phyloP scores from a whole-genome alignment of 371 early-diverging fungal species.

The Mortierella sp. region DNA sequence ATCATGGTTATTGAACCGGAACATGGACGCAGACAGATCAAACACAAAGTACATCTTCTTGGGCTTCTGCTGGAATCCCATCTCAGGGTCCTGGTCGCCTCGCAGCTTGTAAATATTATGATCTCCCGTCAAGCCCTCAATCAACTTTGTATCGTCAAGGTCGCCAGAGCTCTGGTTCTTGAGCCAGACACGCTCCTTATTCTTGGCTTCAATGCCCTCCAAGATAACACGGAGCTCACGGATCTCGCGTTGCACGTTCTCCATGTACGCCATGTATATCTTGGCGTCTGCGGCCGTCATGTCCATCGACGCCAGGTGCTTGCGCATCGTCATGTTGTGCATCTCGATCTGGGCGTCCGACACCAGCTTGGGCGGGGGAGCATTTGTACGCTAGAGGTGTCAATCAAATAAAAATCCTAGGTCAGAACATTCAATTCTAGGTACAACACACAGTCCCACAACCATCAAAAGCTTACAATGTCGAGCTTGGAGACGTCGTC shows the following conservation, averaged over 20 bases:
- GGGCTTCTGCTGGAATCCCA: conserved; percentile 81
- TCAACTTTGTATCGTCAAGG: conserved; percentile 86
- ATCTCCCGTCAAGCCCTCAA: conserved; percentile 87
- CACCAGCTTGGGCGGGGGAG: conserved; percentile 58
- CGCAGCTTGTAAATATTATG: conserved; percentile 84
- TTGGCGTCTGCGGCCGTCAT: conserved; percentile 82
- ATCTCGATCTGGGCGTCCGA: conserved; percentile 66
- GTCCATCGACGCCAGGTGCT: conserved; percentile 72
- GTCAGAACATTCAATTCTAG: background rate
- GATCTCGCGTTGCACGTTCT: conserved; percentile 78
- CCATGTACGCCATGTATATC: conserved; percentile 70
- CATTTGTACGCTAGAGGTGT: conserved; percentile 45
- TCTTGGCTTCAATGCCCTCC: conserved; percentile 84
- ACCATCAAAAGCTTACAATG: conserved; percentile 62
- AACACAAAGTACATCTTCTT: conserved; percentile 86
- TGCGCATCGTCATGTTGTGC: conserved; percentile 77
- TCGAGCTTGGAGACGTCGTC: conserved; percentile 74
- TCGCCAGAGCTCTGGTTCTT: conserved; percentile 87
- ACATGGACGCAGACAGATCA: conserved; percentile 87
- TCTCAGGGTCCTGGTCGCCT: conserved; percentile 82
- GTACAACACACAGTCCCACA: background rate
- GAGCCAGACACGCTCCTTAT: conserved; percentile 88
- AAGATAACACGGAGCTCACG: conserved; percentile 84
- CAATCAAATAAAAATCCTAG: background rate
- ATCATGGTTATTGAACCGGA: conserved; percentile 81